These are phyloP conservation scores for Mycena belliarum DNA, from an alignment of 768 basidiomycete species.

Conservation along the genomic window DNA sequence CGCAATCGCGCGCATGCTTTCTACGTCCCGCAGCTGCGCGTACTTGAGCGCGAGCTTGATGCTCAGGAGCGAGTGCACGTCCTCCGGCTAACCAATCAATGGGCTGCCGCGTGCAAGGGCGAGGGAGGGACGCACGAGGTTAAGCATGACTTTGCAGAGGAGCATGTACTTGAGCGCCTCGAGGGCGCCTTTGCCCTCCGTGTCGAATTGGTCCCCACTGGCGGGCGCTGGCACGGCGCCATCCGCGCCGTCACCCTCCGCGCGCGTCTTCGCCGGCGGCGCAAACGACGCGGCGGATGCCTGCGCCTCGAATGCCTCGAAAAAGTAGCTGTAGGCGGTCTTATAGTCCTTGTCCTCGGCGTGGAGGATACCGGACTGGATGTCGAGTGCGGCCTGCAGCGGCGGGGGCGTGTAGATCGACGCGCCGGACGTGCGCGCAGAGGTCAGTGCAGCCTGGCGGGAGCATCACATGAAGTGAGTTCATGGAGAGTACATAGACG, in stretches of 20 bases:
- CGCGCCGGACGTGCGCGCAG: conserved; percentile 91
- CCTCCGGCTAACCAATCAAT: conserved; percentile 69
- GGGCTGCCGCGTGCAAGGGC: too few relatives aligned
- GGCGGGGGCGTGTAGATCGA: conserved; percentile 67
- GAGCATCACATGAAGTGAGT: too few relatives aligned
- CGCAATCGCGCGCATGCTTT: conserved; percentile 94
- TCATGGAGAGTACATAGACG: background rate
- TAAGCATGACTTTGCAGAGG: conserved; percentile 97
- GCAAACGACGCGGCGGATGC: conserved; percentile 22
- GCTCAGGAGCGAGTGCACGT: conserved; percentile 82
- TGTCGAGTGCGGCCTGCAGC: conserved; percentile 49
- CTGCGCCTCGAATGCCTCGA: conserved; percentile 82
- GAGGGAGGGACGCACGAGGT: conserved; percentile 60
- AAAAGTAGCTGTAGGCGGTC: conserved; percentile 96
- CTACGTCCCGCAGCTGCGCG: conserved; percentile 83
- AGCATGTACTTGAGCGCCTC: conserved; percentile 97
- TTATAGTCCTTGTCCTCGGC: conserved; percentile 98
- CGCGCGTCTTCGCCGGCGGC: background rate
- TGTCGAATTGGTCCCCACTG: conserved; percentile 57
- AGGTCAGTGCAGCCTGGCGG: conserved; percentile 78
- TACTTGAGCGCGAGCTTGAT: conserved; percentile 90
- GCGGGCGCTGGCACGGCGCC: conserved; percentile 15
- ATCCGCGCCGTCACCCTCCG: conserved; percentile 10
- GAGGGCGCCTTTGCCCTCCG: conserved; percentile 77
- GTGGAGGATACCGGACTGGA: conserved; percentile 75